Evolutionary conservation across 805 yeast species (phyloP), one percentile per base, ranked within the genome.

Genomic region (Phaffomyces antillensis): DNA sequence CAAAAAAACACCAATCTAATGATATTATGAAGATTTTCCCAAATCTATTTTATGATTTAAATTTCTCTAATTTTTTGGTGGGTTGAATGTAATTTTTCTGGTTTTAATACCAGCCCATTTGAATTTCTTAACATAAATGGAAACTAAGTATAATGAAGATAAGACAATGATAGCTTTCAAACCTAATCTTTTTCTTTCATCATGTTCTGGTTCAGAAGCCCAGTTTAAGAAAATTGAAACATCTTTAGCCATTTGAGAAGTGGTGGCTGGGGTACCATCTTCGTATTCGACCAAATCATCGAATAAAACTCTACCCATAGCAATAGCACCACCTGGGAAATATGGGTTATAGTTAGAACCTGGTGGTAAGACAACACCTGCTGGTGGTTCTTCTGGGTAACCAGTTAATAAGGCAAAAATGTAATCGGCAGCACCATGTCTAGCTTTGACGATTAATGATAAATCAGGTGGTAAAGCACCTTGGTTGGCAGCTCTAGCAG

Each of bases 271-370:
- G 48, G 99, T 93, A 64, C 99, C 99, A 67, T 93, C 99, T 68
- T 93, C 99, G 72, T 82, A 93, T 76, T 93, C 99, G 53, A 93
- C 99, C 63, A 93, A 77, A 55, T 87, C 99, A 66, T 93, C 99
- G 59, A 90, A 93, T 68, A 93, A 77, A 48, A 91, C 98, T 75
- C 99, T 86, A 65, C 87, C 98, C 99, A 93, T 93, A 59, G 96
- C 99, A 75, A 93, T 91, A 37, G 97, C 78, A 55, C 99, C 98
- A 73, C 98, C 98, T 67, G 99, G 98, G 96, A 93, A 93, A 78
- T 93, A 93, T 63, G 99, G 99, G 79, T 93, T 93, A 75, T 93
- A 93, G 83, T 93, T 93, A 51, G 95, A 70, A 53, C 99, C 99
- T 51, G 87, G 85, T 48, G 98, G 95, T 60, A 93, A 76, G 42